Evolutionary conservation across 345 rosid species (phyloP).

Genomic region (Hibiscus syriacus): DNA sequence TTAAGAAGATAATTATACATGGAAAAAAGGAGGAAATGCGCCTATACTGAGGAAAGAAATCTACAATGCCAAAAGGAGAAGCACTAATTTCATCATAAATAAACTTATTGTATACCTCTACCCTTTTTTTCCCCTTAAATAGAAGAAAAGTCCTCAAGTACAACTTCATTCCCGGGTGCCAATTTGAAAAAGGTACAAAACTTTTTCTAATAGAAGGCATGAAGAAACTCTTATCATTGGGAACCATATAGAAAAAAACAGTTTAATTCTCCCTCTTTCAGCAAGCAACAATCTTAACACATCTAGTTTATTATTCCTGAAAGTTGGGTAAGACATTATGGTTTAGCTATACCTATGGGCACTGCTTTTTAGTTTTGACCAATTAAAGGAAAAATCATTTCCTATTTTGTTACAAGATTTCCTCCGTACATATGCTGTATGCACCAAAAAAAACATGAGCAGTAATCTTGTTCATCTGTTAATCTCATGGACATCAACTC

Average conservation of each 20-base stretch:
- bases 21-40: neutral
- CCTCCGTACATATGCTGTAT: neutral
- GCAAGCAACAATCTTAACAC: neutral
- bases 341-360: neutral
- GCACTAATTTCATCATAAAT: neutral
- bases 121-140: neutral
- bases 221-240: neutral
- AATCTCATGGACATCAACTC: neutral
- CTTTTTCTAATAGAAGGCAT: neutral
- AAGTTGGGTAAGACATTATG: neutral
- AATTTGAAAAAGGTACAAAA: neutral
- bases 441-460: neutral
- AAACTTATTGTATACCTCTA: neutral
- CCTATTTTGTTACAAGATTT: neutral
- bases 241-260: neutral
- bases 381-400: neutral
- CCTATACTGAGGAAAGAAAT: neutral
- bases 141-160: neutral
- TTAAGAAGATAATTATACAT: neutral
- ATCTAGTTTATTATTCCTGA: slow-evolving; percentile 2
- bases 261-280: neutral
- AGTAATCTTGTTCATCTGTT: neutral
- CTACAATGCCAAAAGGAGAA: neutral
- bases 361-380: neutral
- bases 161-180: neutral